phyloP scores from a whole-genome alignment of 495 filamentous ascomycete species.

The Neurospora tetrasperma region DNA sequence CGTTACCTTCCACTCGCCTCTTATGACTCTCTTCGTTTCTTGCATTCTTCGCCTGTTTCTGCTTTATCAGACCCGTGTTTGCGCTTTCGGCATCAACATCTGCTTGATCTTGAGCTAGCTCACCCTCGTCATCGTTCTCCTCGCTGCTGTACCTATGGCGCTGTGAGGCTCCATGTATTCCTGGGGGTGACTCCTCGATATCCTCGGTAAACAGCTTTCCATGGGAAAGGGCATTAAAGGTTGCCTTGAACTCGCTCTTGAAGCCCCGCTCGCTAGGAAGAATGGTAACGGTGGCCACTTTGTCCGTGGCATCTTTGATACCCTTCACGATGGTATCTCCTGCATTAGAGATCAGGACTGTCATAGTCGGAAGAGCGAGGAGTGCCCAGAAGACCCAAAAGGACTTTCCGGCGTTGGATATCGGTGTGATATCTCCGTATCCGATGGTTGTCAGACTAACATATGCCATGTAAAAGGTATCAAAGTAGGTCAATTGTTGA shows the following conservation, averaged over 20 bases:
- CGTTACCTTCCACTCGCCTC: conserved; percentile 7
- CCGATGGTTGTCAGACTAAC: conserved; percentile 74
- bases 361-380: conserved; percentile 71
- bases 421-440: conserved; percentile 66
- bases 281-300: conserved; percentile 63
- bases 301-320: conserved; percentile 58
- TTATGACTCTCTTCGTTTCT: conserved; percentile 11
- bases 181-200: conserved; percentile 25
- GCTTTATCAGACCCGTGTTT: conserved; percentile 1
- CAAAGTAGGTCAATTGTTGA: conserved; percentile 67
- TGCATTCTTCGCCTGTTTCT: conserved; percentile 6
- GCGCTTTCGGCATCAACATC: conserved; percentile 11
- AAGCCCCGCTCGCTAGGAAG: conserved; percentile 56
- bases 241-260: conserved; percentile 28
- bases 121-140: conserved; percentile 12
- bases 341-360: conserved; percentile 76
- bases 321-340: conserved; percentile 66
- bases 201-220: conserved; percentile 26
- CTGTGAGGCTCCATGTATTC: conserved; percentile 32
- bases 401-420: conserved; percentile 59
- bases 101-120: conserved; percentile 9
- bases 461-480: conserved; percentile 71
- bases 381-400: conserved; percentile 91
- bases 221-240: conserved; percentile 26
- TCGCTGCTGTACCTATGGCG: conserved; percentile 9